Conservation (phyloP, 2,329 filamentous ascomycete species). For the Verticillium zaregamsianum region DNA sequence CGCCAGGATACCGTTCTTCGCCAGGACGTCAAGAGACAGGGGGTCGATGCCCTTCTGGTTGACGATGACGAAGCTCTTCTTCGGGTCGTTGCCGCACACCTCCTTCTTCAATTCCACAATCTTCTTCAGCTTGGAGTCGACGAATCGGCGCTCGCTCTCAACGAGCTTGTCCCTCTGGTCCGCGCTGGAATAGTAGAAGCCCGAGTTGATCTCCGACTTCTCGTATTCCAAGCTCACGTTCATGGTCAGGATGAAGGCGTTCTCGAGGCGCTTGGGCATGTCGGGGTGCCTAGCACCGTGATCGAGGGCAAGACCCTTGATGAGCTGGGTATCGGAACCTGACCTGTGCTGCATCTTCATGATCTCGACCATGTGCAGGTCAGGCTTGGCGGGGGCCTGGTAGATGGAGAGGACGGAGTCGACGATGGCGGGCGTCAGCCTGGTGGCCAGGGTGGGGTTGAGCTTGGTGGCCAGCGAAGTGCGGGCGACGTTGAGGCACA, state of each 20-base stretch:
- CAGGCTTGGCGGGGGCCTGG: constrained; percentile 82
- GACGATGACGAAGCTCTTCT: constrained; percentile 95
- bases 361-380: constrained; percentile 98
- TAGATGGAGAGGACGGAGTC: constrained; percentile 96
- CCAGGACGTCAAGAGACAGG: constrained; percentile 88
- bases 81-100: constrained; percentile 87
- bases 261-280: constrained; percentile 95
- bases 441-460: constrained; percentile 80
- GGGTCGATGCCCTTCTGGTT: constrained; percentile 99
- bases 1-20: constrained; percentile 97
- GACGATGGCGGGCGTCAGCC: constrained; percentile 91
- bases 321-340: constrained; percentile 92
- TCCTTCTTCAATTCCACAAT: constrained; percentile 98
- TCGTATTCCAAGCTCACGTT: constrained; percentile 98
- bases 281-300: constrained; percentile 96
- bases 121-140: constrained; percentile 94
- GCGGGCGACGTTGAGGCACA: constrained; percentile 86
- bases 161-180: constrained; percentile 98
- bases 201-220: constrained; percentile 98
- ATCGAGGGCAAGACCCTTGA: constrained; percentile 86
- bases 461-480: constrained; percentile 96
- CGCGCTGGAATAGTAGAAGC: constrained; percentile 97
- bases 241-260: constrained; percentile 89
- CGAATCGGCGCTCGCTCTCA: constrained; percentile 91
- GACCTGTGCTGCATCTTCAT: constrained; percentile 99